Percentiles rank a stretch among this genome's conserved stretches.
These are phyloP conservation scores for Russula compacta DNA, from an alignment of 768 basidiomycete genomes.

Conservation along the genomic window DNA sequence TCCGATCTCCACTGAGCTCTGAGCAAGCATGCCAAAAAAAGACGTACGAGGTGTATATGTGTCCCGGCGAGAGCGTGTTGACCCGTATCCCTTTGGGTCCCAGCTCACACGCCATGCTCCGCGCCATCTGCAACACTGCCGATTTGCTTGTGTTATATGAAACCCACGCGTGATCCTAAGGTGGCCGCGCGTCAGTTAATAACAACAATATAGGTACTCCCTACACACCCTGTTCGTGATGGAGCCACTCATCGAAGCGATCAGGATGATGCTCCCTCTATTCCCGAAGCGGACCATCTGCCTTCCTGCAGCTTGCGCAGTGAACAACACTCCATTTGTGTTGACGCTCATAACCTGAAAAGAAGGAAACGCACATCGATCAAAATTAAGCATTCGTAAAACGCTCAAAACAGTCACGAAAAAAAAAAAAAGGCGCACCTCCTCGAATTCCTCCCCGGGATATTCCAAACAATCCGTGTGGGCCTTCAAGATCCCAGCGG, in stretches of 20 bases:
- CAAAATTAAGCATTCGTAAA: not conserved
- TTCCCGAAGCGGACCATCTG: slow-evolving; percentile 30
- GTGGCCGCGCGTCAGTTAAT: not conserved
- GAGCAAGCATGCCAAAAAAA: too few species aligned
- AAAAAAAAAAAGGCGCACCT: slow-evolving; percentile 31
- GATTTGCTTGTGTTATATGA: slow-evolving; percentile 74
- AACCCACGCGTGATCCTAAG: slow-evolving; percentile 63
- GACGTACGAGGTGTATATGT: slow-evolving; percentile 48
- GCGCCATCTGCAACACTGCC: slow-evolving; percentile 70
- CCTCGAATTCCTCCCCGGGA: slow-evolving; percentile 52
- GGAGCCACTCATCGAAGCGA: slow-evolving; percentile 37
- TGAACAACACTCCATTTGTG: slow-evolving; percentile 34
- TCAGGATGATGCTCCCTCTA: slow-evolving; percentile 34
- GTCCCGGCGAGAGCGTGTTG: slow-evolving; percentile 68
- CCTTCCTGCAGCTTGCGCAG: slow-evolving; percentile 31
- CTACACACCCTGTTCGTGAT: slow-evolving; percentile 55
- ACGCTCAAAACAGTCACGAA: not conserved
- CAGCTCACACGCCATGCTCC: slow-evolving; percentile 77
- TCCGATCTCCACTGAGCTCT: too few species aligned
- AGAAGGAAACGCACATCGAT: too few species aligned
- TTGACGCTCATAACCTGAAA: slow-evolving; percentile 57
- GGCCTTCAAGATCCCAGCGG: slow-evolving; percentile 60
- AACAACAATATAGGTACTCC: too few species aligned
- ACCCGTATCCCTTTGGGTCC: slow-evolving; percentile 58
- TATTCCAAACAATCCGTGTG: slow-evolving; percentile 60